These are phyloP conservation scores for Dictyostelium intermedium DNA, from an alignment of 78 protist species.

Conservation along the genomic window DNA sequence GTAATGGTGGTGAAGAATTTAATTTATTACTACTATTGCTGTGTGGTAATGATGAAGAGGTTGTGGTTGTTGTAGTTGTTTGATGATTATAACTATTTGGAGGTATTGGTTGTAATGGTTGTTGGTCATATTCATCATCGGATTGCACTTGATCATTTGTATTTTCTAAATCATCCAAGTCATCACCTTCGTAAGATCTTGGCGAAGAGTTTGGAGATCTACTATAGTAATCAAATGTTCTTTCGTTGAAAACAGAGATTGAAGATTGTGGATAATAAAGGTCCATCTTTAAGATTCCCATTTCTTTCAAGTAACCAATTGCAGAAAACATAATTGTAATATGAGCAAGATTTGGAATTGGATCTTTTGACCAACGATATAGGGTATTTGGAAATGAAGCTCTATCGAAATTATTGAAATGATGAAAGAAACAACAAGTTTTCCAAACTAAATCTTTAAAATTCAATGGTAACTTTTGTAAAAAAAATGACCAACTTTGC, in stretches of 20 bases:
- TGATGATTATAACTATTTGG: neutral
- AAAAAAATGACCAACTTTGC: slow-evolving; percentile 32
- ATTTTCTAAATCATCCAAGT: neutral
- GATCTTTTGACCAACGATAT: slow-evolving; percentile 44
- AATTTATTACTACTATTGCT: neutral
- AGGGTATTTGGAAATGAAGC: slow-evolving; percentile 43
- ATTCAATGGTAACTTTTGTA: neutral
- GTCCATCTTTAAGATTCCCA: slow-evolving; percentile 18
- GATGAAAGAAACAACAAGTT: slow-evolving; percentile 26
- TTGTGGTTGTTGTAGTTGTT: neutral
- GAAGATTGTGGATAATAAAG: slow-evolving; percentile 12
- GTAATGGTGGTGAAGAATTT: neutral
- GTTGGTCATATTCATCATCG: slow-evolving; percentile 1
- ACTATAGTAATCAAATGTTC: neutral
- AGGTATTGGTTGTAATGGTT: neutral
- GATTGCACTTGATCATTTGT: neutral
- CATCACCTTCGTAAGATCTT: neutral
- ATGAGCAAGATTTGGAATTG: slow-evolving; percentile 51
- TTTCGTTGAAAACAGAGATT: slow-evolving; percentile 43
- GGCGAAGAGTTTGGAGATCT: neutral
- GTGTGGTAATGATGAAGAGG: neutral
- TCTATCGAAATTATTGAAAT: slow-evolving; percentile 55
- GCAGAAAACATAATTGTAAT: slow-evolving; percentile 76
- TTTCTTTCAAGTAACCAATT: slow-evolving; percentile 71
- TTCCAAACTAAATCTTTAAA: slow-evolving; percentile 46